These are phyloP conservation scores for Phoenix dactylifera DNA, from an alignment of 176 grass and related monocot genomes.

Conservation along the genomic window DNA sequence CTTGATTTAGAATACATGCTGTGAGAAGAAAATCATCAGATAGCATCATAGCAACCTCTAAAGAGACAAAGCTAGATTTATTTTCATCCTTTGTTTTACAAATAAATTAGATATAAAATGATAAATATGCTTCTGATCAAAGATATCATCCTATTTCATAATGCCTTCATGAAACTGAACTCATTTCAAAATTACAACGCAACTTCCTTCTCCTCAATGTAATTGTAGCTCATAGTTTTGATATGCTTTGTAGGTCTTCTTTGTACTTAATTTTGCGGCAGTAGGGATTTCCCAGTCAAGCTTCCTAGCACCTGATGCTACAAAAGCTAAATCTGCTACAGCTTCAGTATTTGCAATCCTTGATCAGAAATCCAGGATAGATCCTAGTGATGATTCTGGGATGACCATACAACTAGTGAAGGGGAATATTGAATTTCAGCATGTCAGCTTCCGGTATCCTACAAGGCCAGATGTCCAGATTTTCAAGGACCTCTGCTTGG, in stretches of 20 bases:
- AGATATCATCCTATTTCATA: not conserved
- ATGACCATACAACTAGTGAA: not conserved
- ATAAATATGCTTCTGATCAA: no score
- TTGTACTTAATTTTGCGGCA: slow-evolving; percentile 14
- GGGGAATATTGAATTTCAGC: slow-evolving; percentile 13
- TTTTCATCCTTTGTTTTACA: no score
- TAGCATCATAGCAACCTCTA: no score
- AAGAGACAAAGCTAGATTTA: no score
- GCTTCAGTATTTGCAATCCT: slow-evolving; percentile 16
- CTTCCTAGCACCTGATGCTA: slow-evolving; percentile 3
- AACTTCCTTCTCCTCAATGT: not conserved
- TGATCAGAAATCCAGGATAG: slow-evolving; percentile 10
- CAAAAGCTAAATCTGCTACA: slow-evolving; percentile 13
- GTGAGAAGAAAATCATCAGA: no score
- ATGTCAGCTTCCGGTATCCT: slow-evolving; percentile 10
- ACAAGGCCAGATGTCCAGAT: slow-evolving; percentile 7
- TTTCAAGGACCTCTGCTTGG: not conserved
- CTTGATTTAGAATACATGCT: no score
- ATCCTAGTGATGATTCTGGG: slow-evolving; percentile 15
- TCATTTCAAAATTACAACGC: not conserved
- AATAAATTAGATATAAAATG: no score
- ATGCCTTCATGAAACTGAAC: not conserved
- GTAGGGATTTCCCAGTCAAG: slow-evolving; percentile 16
- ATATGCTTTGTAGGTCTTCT: slow-evolving; percentile 10
- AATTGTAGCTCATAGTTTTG: not conserved